phyloP scores from a whole-genome alignment of 140 eudicot species.

The Eryngium alpinum region DNA sequence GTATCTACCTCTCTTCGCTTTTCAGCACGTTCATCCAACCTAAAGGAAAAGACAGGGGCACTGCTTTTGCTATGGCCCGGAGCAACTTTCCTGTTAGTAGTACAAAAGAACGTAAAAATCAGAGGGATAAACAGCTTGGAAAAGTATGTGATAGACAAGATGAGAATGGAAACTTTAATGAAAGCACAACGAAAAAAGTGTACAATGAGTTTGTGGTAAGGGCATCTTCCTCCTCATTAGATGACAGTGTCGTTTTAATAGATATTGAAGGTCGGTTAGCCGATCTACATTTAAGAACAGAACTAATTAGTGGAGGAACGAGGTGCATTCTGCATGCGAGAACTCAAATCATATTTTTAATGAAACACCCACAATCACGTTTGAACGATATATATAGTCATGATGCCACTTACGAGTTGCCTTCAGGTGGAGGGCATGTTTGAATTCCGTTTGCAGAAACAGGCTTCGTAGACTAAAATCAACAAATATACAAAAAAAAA shows the following conservation, averaged over 20 bases:
- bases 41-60: conserved; percentile 57
- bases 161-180: background rate
- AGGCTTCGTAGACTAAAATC: conserved; percentile 44
- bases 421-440: conserved; percentile 32
- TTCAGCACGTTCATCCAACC: conserved; percentile 91
- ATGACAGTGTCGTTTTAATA: conserved; percentile 16
- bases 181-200: conserved; percentile 14
- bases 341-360: background rate
- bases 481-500: conserved; percentile 4
- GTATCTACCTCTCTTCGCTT: conserved; percentile 66
- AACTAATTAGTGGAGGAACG: background rate
- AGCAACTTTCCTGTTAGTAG: conserved; percentile 34
- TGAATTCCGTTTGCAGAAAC: conserved; percentile 33
- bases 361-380: background rate
- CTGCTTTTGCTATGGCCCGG: conserved; percentile 39
- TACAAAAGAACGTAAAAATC: conserved; percentile 9
- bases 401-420: conserved; percentile 43
- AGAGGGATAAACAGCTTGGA: conserved; percentile 3
- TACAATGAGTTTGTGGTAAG: conserved; percentile 74
- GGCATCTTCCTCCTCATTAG: conserved; percentile 45
- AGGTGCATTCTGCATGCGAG: background rate
- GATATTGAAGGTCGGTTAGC: conserved; percentile 32
- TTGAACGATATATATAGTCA: background rate
- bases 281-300: conserved; percentile 37
- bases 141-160: conserved; percentile 12